Base-by-base conservation (phyloP, 768 basidiomycete species). In the Gloeostereum incarnatum region DNA sequence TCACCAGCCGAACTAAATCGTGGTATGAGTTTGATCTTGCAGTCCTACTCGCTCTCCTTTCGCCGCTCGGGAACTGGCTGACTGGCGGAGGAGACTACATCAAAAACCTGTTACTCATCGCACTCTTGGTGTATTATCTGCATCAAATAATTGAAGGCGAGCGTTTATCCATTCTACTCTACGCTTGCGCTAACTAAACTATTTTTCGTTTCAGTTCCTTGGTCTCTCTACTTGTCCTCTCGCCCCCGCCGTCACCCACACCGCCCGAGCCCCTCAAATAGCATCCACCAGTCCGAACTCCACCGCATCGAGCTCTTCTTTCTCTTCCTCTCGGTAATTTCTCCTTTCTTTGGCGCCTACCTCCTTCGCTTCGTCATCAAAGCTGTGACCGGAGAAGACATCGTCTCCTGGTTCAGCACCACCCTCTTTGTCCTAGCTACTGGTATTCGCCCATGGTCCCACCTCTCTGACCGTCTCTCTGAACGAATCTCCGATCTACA, bases 331-430 rank as follows among this genome's bases (percentile, higher is more conserved):
- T 69, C 82, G 13, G 56, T 78, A 31, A 19, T 76, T 21, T 78
- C 85, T 0, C 87, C 87, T 5, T 66, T 86, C 43, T 44, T 78
- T 21, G 87, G 87, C 4, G 81, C 80, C 1, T 41, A 62, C 2
- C 68, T 89, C 24, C 69, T 90, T 20, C 81, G 78, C 20, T 69
- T 68, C 36, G 69, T 77, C 18, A 68, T 76, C 17, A 50, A 61
- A 3, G 57, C 71, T 3, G 56, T 82, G 30, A 61, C 74, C 1
- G 80, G 78, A 17, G 60, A 64, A 2, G 62, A 78, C 25, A 57
- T 73, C 6, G 65, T 86, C n/a, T 84, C 86, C 2, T 89, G 84
- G 83, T 90, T 90, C 60, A 82, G 74, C 52, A 76, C 75, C 1
- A 69, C 74, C 2, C 66, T 90, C 9, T 90, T 89, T 54, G 76